These are phyloP conservation scores for Gossypium lobatum DNA, from an alignment of 441 rosid species.

Conservation along the genomic window DNA sequence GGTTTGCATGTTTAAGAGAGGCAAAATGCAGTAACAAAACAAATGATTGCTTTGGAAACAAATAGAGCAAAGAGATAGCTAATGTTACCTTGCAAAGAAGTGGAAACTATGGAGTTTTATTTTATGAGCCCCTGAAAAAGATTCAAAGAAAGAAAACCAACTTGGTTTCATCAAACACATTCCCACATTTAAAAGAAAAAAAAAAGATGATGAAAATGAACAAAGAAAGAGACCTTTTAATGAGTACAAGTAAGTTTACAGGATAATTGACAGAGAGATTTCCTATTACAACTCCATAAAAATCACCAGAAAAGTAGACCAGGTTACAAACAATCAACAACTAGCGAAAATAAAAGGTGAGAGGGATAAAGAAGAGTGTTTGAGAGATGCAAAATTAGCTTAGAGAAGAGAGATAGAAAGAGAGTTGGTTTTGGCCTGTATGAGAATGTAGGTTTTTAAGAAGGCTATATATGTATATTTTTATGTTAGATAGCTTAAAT, in stretches of 20 bases:
- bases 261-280: slow-evolving; percentile 10
- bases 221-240: neutral
- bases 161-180: neutral
- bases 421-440: slow-evolving; percentile 26
- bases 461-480: slow-evolving; percentile 3
- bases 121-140: slow-evolving; percentile 13
- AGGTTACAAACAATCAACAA: neutral
- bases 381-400: slow-evolving; percentile 2
- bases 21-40: neutral
- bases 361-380: slow-evolving; percentile 7
- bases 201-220: neutral
- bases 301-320: slow-evolving; percentile 1
- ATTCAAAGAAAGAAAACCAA: neutral
- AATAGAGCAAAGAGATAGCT: neutral
- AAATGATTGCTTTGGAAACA: neutral
- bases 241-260: neutral
- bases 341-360: slow-evolving; percentile 4
- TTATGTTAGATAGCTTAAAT: slow-evolving; percentile 17
- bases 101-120: slow-evolving; percentile 12
- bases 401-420: slow-evolving; percentile 1
- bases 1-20: slow-evolving; percentile 4
- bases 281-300: slow-evolving; percentile 28
- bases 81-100: slow-evolving; percentile 5
- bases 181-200: neutral
- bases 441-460: slow-evolving; percentile 27